phyloP scores from a whole-genome alignment of 2,329 filamentous ascomycete genomes.

The Apiospora marii region DNA sequence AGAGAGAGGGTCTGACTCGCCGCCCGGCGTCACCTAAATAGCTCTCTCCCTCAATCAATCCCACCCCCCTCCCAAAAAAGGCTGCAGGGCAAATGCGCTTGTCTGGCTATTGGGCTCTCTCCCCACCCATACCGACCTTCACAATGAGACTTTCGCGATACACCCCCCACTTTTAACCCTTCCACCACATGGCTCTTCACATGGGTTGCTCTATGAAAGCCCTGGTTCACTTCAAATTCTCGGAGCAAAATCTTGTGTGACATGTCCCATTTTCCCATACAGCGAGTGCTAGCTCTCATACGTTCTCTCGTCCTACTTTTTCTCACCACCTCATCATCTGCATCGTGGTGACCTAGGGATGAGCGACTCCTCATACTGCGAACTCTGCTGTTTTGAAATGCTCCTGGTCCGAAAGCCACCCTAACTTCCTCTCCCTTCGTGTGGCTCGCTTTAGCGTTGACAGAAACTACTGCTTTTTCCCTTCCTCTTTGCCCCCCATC shows the following conservation, averaged over 20 bases:
- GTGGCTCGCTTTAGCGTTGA: constrained; percentile 20
- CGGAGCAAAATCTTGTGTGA: constrained; percentile 27
- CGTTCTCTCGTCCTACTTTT: constrained; percentile 17
- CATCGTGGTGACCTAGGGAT: constrained; percentile 28
- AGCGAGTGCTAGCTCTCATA: constrained; percentile 19
- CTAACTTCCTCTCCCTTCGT: constrained; percentile 23
- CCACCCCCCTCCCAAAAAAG: constrained; percentile 1
- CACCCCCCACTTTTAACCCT: constrained; percentile 29
- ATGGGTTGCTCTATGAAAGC: constrained; percentile 25
- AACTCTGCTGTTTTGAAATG: constrained; percentile 28
- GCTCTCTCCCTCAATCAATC: constrained; percentile 1
- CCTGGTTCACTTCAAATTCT: constrained; percentile 24
- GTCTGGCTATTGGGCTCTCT: constrained; percentile 20
- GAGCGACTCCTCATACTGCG: constrained; percentile 27
- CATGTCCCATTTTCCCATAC: constrained; percentile 25
- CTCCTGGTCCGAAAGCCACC: constrained; percentile 28
- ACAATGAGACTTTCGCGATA: constrained; percentile 22
- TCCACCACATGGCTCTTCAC: constrained; percentile 30
- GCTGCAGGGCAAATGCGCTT: constrained; percentile 25
- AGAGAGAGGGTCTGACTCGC: constrained; percentile 22
- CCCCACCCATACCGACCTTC: constrained; percentile 23
- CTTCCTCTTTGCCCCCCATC: constrained; percentile 11
- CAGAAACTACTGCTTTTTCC: constrained; percentile 20
- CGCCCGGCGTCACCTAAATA: constrained; percentile 22
- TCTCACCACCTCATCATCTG: constrained; percentile 19